These are phyloP conservation scores for Macadamia integrifolia DNA, from an alignment of 164 flowering plant species.

Conservation along the genomic window DNA sequence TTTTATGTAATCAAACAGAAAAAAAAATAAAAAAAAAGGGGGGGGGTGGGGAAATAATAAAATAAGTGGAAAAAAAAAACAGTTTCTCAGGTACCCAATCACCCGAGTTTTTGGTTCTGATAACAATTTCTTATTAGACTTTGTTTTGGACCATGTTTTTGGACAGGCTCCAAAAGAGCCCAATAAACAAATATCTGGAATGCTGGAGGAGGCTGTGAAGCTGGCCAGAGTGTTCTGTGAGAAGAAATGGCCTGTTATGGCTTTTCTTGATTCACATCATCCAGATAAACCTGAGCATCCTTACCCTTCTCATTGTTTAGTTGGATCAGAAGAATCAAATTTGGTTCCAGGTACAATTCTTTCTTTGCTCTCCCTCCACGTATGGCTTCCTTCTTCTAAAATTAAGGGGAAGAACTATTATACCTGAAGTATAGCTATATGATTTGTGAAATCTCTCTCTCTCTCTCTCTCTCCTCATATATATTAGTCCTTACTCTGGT, in stretches of 20 bases:
- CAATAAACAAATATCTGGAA: constrained; percentile 55
- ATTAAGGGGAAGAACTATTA: no score
- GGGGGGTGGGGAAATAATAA: no score
- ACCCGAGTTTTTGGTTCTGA: not conserved
- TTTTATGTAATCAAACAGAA: not conserved
- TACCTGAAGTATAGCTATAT: not conserved
- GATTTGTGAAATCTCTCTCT: not conserved
- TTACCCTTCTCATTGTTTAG: constrained; percentile 85
- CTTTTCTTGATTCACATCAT: constrained; percentile 77
- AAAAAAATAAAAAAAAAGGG: no score
- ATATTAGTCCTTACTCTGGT: not conserved
- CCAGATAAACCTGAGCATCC: constrained; percentile 87
- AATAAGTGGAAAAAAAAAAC: no score
- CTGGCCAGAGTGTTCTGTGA: constrained; percentile 60
- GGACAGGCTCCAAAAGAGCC: constrained; percentile 71
- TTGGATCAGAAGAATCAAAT: constrained; percentile 73
- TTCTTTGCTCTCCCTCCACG: not conserved
- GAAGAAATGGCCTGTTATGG: constrained; percentile 75
- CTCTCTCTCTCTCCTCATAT: not conserved
- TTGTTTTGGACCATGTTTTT: not conserved
- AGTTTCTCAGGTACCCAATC: no score
- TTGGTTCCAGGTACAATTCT: constrained; percentile 28
- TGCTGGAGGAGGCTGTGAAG: constrained; percentile 67
- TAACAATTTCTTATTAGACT: not conserved
- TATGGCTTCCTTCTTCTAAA: not conserved